Base-by-base conservation (phyloP, 1,284 basidiomycete genomes). In the Mycena sp. region DNA sequence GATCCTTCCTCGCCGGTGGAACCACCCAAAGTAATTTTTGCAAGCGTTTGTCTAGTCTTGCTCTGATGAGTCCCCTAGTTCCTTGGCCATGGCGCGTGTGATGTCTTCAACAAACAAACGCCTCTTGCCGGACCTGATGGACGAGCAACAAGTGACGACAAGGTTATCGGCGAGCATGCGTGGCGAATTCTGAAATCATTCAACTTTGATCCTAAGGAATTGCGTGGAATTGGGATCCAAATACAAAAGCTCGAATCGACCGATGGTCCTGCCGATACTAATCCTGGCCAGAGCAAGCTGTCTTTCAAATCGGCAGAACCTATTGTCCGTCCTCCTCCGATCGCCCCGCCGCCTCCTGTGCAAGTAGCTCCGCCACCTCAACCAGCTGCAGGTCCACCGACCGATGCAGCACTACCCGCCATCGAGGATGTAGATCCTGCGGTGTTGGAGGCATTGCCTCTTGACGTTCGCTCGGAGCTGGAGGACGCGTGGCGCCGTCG, bases 211-310 rank as follows among this genome's bases (percentile, higher is more conserved):
- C 88, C 95, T 0, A 85, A 83, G 64, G 97, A 99, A 69, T 80
- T 99, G 17, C 86, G 98, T n/a, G 97, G 97, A 0, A 87, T 99
- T 55, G 95, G 94, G 0, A 92, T 99, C 25, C 94, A 95, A 72
- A 87, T 98, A n/a, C 90, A 92, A 71, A 98, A 96, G 74, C 83
- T 98, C 0, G 94, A 96, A 73, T 74, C 83, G 23, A 62, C 73
- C 7, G 69, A 70, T 6, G 60, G 64, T 28, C 59, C 71, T 67
- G 56, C 61, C 43, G 65, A 70, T 30, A 63, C 71, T 11, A 78
- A 77, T 26, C 70, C 75, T 14, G 86, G 85, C 7, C 91, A 92
- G 70, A 81, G 76, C 2, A 78, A 79, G 19, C 73, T 91, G 21
- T 78, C 81, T 0, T 93, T 92, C 74, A 81, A 79, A 56, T 74